Evolutionary conservation across 2,329 filamentous ascomycete species (phyloP), one percentile per base, ranked within the genome.

Genomic region (Alternaria angustiovoidea): DNA sequence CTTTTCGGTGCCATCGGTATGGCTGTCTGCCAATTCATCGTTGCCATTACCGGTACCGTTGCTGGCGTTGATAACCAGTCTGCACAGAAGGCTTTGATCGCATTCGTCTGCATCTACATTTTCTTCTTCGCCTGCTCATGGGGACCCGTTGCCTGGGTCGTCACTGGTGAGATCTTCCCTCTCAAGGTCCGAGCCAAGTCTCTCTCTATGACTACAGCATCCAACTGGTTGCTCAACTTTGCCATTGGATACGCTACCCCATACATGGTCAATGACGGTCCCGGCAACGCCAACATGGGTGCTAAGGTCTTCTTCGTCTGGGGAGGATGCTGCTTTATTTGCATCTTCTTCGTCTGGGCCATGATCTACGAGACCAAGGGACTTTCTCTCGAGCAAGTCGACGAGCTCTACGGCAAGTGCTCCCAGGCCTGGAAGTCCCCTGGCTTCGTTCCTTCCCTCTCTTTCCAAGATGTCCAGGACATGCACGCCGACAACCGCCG

Each of bases 51-150:
- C 12, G 79, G 79, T 56, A 80, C 77, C n/a, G 77, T 76, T 12
- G 75, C 75, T 20, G 74, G 72, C 7, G 68, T 68, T 41, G 66
- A 69, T 14, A 79, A 80, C 65, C 38, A 69, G n/a, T 42, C 77
- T n/a, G 79, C 79, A 1, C 79, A 81, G 55, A 67, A 73, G 22
- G 70, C 79, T 18, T 59, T 79, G 59, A 77, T 81, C 30, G 76
- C 80, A 14, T 81, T 81, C 51, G 78, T 81, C 54, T 91, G 89
- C 72, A 82, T 92, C 75, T 92, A 91, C 80, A 91, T 93, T 58
- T 92, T 91, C 81, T 93, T 92, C 83, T 93, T 93, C 75, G 91
- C 91, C 14, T 86, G 88, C 7, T 91, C 90, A 0, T 93, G 91
- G 90, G 91, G 91, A 6, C 91, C 91, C 0, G 89, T 91, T 34